A percentile compares a stretch with the other conserved stretches of the same genome.
These are phyloP conservation scores for Lupinus albus DNA, from an alignment of 306 rosid species.

Conservation along the genomic window DNA sequence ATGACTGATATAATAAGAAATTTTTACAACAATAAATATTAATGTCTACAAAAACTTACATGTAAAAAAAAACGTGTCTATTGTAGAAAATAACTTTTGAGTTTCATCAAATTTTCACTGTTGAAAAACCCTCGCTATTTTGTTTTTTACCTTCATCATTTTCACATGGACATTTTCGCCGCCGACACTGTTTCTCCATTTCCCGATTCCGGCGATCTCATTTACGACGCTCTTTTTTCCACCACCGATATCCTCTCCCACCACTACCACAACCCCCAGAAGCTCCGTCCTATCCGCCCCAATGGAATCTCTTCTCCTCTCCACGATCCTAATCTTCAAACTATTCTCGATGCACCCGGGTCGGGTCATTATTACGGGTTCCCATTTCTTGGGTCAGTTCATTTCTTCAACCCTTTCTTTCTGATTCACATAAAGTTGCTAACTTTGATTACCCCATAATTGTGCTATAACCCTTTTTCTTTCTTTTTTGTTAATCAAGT, in stretches of 20 bases:
- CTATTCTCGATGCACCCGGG: slow-evolving; percentile 34
- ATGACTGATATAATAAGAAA: too few species aligned
- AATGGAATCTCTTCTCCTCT: background rate
- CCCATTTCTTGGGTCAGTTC: slow-evolving; percentile 51
- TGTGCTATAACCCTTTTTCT: background rate
- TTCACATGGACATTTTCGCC: slow-evolving; percentile 50
- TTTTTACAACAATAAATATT: too few species aligned
- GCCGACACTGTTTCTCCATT: slow-evolving; percentile 67
- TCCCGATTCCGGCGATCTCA: slow-evolving; percentile 67
- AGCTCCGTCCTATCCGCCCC: slow-evolving; percentile 81
- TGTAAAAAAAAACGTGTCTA: too few species aligned
- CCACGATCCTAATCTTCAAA: too few species aligned
- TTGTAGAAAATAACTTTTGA: too few species aligned
- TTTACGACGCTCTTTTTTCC: slow-evolving; percentile 31
- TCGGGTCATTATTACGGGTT: slow-evolving; percentile 40
- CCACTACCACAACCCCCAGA: slow-evolving; percentile 66
- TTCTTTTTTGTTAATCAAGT: background rate
- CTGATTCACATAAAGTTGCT: background rate
- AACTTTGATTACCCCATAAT: background rate
- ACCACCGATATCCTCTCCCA: slow-evolving; percentile 38
- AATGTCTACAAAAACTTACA: too few species aligned
- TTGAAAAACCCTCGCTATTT: too few species aligned
- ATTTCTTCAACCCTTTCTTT: background rate
- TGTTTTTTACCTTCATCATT: too few species aligned
- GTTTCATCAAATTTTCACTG: too few species aligned